Evolutionary conservation across 2,329 filamentous ascomycete genomes (phyloP).

Genomic region (Colletotrichum acutatum): DNA sequence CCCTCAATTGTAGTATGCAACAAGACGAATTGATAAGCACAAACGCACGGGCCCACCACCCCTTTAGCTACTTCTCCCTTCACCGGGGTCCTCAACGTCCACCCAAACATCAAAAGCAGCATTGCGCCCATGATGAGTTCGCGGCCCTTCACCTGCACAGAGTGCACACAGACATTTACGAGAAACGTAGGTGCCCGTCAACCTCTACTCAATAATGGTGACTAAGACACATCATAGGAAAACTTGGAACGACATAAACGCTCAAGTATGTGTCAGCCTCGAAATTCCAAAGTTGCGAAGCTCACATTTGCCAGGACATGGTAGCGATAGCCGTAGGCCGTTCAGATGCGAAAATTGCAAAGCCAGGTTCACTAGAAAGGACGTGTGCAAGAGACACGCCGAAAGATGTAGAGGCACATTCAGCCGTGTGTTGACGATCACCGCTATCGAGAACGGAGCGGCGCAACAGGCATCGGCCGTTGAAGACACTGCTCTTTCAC

Average conservation of each 20-base stretch:
- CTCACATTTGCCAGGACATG: conserved; percentile 36
- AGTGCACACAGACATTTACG: conserved; percentile 37
- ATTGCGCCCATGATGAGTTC: conserved; percentile 28
- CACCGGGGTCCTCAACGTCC: not conserved
- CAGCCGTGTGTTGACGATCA: not conserved
- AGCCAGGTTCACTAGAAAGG: conserved; percentile 35
- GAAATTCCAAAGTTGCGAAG: not conserved
- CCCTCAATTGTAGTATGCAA: not conserved
- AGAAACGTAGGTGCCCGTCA: conserved; percentile 28
- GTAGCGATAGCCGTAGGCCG: conserved; percentile 34
- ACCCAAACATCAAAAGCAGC: not conserved
- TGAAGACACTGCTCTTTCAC: conserved; percentile 13
- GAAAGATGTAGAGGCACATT: conserved; percentile 31
- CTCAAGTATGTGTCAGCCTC: conserved; percentile 31
- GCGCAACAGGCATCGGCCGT: not conserved
- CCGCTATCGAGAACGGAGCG: not conserved
- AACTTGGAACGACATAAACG: conserved; percentile 39
- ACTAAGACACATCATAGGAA: conserved; percentile 23
- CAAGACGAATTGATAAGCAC: not conserved
- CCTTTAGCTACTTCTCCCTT: not conserved
- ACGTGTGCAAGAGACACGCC: conserved; percentile 37
- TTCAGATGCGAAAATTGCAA: conserved; percentile 38
- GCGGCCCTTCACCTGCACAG: conserved; percentile 33
- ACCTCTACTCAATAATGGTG: not conserved
- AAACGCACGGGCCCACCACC: not conserved